Evolutionary conservation across 768 basidiomycete genomes (phyloP).

Genomic region (Lentinula sp.): DNA sequence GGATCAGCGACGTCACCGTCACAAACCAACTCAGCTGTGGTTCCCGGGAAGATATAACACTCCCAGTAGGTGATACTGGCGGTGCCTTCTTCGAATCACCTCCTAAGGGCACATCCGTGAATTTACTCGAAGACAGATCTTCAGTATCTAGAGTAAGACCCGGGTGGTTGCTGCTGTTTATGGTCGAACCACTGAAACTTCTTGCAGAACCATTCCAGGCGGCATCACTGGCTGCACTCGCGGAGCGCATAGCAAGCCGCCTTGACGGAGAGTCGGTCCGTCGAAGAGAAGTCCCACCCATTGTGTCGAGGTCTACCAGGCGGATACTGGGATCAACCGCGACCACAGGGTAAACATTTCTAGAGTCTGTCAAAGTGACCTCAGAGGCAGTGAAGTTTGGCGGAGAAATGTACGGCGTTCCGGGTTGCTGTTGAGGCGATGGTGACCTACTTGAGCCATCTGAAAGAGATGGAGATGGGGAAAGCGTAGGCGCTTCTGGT

Average conservation of each 20-base stretch:
- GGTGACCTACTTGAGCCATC: background rate
- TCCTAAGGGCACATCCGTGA: background rate
- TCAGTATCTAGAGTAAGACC: constrained; percentile 4
- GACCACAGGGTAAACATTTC: background rate
- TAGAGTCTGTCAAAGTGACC: constrained; percentile 7
- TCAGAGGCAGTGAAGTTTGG: background rate
- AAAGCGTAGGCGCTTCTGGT: background rate
- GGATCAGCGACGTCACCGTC: constrained; percentile 45
- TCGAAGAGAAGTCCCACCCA: background rate
- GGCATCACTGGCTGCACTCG: background rate
- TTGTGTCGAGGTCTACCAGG: constrained; percentile 14
- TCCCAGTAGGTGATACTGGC: background rate
- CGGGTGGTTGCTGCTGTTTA: constrained; percentile 2
- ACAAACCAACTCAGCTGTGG: constrained; percentile 56
- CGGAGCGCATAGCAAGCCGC: background rate
- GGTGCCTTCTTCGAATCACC: background rate
- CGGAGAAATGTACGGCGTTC: constrained; percentile 2
- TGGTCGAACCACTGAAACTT: constrained; percentile 1
- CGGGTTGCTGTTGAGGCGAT: background rate
- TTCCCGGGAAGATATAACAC: constrained; percentile 22
- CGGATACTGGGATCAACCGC: constrained; percentile 16
- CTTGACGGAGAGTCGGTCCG: background rate
- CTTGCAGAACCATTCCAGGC: background rate
- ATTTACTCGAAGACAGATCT: background rate
- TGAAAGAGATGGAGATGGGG: background rate